Conservation (phyloP, 805 yeast genomes). For the Myxozyma vanderwaltii region DNA sequence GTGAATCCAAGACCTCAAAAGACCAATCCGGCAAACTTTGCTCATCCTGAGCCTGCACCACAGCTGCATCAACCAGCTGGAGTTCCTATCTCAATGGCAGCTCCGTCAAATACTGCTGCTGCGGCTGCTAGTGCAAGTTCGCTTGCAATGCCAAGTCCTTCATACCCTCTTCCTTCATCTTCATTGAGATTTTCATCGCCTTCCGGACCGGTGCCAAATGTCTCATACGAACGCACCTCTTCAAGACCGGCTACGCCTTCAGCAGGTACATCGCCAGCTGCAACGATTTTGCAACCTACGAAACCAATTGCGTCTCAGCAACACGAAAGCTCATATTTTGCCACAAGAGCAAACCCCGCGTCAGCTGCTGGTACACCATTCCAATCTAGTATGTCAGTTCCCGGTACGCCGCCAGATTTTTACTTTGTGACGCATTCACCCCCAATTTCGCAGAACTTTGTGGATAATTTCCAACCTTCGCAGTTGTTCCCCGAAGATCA, state of each 20-base stretch:
- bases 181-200: neutral
- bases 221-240: constrained; percentile 18
- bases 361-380: constrained; percentile 11
- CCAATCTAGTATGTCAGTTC: constrained; percentile 23
- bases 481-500: constrained; percentile 53
- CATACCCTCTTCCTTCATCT: constrained; percentile 1
- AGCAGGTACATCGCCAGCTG: constrained; percentile 1
- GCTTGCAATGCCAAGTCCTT: constrained; percentile 4
- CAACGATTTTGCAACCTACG: neutral
- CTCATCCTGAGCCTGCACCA: no score
- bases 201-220: constrained; percentile 13
- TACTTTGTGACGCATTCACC: constrained; percentile 41
- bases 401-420: constrained; percentile 40
- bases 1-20: constrained; percentile 25
- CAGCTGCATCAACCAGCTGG: neutral
- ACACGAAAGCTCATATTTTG: constrained; percentile 3
- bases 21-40: neutral
- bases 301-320: neutral
- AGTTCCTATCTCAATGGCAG: neutral
- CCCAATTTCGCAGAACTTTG: constrained; percentile 41
- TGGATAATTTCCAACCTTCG: constrained; percentile 58
- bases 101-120: neutral
- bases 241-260: constrained; percentile 14
- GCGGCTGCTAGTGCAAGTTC: neutral
- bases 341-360: neutral